A percentile compares a stretch with the other conserved stretches of the same genome.
Evolutionary conservation across 495 filamentous ascomycete species (phyloP).

Genomic region (Filosporella fistucella): DNA sequence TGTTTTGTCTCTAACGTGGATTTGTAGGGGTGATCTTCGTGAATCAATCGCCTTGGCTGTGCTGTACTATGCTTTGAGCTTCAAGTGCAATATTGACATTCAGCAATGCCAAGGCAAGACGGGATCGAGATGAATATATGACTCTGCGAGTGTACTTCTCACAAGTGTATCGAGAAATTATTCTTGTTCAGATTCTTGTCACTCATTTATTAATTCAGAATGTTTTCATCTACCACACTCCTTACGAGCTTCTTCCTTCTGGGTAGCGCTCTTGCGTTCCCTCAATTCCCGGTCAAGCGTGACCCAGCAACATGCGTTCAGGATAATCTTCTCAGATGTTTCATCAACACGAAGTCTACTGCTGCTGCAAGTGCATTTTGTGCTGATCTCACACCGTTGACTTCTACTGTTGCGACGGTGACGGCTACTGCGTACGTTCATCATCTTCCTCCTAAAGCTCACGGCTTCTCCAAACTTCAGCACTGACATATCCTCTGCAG

Average conservation of each 20-base stretch:
- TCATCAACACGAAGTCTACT: background rate
- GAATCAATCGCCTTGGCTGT: too few species aligned
- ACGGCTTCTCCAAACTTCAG: background rate
- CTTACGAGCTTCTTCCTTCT: background rate
- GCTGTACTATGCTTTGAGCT: too few species aligned
- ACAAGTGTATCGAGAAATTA: too few species aligned
- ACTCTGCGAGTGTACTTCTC: too few species aligned
- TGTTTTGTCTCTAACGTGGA: too few species aligned
- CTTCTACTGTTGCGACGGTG: background rate
- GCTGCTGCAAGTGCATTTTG: background rate
- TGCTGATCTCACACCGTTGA: background rate
- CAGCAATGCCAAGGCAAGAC: too few species aligned
- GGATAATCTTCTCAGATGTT: background rate
- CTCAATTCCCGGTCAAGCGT: background rate
- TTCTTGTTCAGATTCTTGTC: too few species aligned
- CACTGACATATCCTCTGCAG: background rate
- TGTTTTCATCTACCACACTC: background rate
- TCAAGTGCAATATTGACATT: too few species aligned
- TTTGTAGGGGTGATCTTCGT: too few species aligned
- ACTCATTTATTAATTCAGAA: too few species aligned
- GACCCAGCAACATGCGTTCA: background rate
- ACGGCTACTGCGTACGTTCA: background rate
- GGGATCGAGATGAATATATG: too few species aligned
- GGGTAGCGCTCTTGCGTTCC: background rate
- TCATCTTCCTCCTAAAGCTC: background rate